phyloP scores from a whole-genome alignment of 2,329 filamentous ascomycete species.

The Sporothrix mexicana region DNA sequence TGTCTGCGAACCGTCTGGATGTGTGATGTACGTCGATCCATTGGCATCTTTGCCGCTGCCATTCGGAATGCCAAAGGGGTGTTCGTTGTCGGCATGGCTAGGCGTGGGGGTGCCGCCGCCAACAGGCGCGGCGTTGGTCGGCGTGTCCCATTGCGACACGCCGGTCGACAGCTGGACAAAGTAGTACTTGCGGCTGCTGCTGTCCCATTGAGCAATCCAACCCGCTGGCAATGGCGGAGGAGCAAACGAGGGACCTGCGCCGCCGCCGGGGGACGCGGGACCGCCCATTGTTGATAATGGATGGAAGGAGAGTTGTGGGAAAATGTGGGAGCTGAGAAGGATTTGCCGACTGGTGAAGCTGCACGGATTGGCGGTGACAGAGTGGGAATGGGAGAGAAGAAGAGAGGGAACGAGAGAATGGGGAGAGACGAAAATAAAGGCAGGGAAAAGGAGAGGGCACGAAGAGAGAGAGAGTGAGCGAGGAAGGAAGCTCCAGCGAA shows the following conservation, averaged over 20 bases:
- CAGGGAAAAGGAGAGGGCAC: background rate
- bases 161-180: constrained; percentile 75
- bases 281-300: constrained; percentile 55
- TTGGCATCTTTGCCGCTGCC: constrained; percentile 34
- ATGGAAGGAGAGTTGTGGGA: background rate
- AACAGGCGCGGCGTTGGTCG: constrained; percentile 66
- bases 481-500: constrained; percentile 23
- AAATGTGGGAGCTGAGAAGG: background rate
- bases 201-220: constrained; percentile 75
- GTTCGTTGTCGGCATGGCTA: constrained; percentile 57
- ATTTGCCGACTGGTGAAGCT: background rate
- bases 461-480: background rate
- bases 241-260: constrained; percentile 63
- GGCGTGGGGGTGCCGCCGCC: constrained; percentile 62
- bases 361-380: background rate
- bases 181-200: constrained; percentile 68
- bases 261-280: constrained; percentile 62
- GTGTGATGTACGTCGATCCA: constrained; percentile 61
- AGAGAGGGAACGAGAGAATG: background rate
- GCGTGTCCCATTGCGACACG: constrained; percentile 75
- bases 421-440: background rate
- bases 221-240: constrained; percentile 67
- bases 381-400: too few relatives aligned
- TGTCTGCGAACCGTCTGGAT: constrained; percentile 67
- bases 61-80: constrained; percentile 64